Conservation (phyloP, 2,329 filamentous ascomycete species). For the Mollisiaceae sp. region DNA sequence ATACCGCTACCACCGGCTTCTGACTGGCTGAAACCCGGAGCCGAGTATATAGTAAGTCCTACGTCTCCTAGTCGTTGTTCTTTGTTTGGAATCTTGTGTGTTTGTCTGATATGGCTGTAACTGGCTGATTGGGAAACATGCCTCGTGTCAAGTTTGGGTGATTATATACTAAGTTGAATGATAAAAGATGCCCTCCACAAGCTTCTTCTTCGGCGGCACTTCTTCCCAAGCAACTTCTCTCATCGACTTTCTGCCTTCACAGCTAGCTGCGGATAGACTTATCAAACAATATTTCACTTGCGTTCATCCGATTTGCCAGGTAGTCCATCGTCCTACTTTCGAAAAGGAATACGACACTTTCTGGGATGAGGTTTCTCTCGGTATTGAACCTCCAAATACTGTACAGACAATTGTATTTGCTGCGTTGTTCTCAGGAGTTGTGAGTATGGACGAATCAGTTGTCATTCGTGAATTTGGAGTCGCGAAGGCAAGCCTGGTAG, state of each 20-base stretch:
- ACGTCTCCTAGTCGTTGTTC: not conserved
- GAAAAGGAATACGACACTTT: slow-evolving; percentile 68
- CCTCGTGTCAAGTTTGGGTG: not conserved
- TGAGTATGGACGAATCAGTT: slow-evolving; percentile 65
- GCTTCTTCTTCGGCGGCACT: slow-evolving; percentile 65
- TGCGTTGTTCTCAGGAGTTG: slow-evolving; percentile 69
- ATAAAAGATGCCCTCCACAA: slow-evolving; percentile 29
- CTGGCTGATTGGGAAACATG: not conserved
- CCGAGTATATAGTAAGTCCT: slow-evolving; percentile 45
- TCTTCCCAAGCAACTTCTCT: slow-evolving; percentile 55
- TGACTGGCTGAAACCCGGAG: slow-evolving; percentile 67
- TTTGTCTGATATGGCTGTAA: not conserved
- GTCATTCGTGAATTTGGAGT: slow-evolving; percentile 59
- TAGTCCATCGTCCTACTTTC: slow-evolving; percentile 69
- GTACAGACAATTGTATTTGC: slow-evolving; percentile 73
- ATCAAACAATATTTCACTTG: slow-evolving; percentile 70
- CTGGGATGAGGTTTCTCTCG: slow-evolving; percentile 64
- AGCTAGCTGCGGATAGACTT: slow-evolving; percentile 62
- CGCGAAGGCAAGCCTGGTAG: slow-evolving; percentile 61
- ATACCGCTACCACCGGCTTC: slow-evolving; percentile 36
- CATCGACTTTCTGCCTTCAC: slow-evolving; percentile 65
- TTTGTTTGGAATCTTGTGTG: not conserved
- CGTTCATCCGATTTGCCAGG: slow-evolving; percentile 72
- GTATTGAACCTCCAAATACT: slow-evolving; percentile 66
- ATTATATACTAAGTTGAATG: not conserved